A percentile compares a stretch with the other conserved stretches of the same genome.
phyloP scores from a whole-genome alignment of 495 filamentous ascomycete genomes.

The Annulohypoxylon bovei region DNA sequence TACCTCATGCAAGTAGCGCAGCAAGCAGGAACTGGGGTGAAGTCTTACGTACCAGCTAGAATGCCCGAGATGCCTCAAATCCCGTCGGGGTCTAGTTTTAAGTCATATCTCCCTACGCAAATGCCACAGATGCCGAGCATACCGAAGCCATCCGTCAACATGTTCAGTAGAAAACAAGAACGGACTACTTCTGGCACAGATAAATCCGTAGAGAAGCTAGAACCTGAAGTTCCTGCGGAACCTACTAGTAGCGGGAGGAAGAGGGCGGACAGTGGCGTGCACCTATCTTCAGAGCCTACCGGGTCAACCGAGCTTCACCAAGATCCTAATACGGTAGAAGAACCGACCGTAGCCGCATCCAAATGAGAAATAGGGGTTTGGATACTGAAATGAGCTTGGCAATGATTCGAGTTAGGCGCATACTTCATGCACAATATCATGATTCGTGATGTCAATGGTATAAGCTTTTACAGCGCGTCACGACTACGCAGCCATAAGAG shows the following conservation, averaged over 20 bases:
- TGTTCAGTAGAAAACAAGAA: constrained; percentile 38
- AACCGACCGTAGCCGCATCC: neutral
- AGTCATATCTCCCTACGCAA: constrained; percentile 42
- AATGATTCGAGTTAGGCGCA: neutral
- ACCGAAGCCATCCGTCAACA: constrained; percentile 35
- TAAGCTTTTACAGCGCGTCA: neutral
- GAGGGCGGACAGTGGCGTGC: constrained; percentile 28
- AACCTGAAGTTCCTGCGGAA: neutral
- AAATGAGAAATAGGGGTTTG: constrained; percentile 5
- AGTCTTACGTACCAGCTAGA: constrained; percentile 55
- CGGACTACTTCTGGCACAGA: neutral
- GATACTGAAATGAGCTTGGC: neutral
- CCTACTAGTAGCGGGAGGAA: neutral
- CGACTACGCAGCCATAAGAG: no score
- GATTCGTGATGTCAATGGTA: neutral
- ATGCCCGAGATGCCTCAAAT: constrained; percentile 54
- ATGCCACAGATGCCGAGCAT: constrained; percentile 45
- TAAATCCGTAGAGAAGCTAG: neutral
- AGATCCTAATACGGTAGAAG: constrained; percentile 13
- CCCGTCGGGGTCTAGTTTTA: constrained; percentile 45
- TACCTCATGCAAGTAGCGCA: constrained; percentile 59
- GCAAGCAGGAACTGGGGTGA: constrained; percentile 52
- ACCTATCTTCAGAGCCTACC: constrained; percentile 23
- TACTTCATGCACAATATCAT: neutral
- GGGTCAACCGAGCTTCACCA: constrained; percentile 17